Evolutionary conservation across 805 yeast species (phyloP).

Genomic region (Cyberlindnera maclurae): DNA sequence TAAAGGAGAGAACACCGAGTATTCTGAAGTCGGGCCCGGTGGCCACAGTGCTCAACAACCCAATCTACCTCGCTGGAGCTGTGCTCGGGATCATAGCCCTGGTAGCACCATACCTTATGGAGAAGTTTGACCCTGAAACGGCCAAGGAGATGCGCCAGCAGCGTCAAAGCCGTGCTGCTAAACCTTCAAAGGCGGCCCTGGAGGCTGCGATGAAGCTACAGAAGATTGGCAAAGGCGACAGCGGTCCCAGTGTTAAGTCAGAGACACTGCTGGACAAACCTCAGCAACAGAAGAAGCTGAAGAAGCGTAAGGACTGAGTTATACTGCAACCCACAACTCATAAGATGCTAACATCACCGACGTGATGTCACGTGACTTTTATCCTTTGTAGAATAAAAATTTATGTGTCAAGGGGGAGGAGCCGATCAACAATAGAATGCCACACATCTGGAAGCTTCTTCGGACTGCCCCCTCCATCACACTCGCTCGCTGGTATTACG

Average conservation of each 20-base stretch:
- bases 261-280: background rate
- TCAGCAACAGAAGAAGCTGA: background rate
- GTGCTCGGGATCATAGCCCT: slow-evolving; percentile 22
- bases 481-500: too few relatives aligned
- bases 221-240: background rate
- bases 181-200: slow-evolving; percentile 4
- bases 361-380: too few relatives aligned
- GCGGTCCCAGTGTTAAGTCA: background rate
- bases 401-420: too few relatives aligned
- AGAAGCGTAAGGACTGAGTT: slow-evolving; percentile 2
- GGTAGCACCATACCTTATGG: slow-evolving; percentile 30
- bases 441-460: too few relatives aligned
- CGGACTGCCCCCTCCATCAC: too few relatives aligned
- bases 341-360: too few relatives aligned
- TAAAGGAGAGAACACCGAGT: slow-evolving; percentile 27
- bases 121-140: slow-evolving; percentile 35
- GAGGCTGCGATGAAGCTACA: slow-evolving; percentile 4
- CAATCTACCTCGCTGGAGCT: slow-evolving; percentile 30
- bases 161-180: slow-evolving; percentile 5
- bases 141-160: slow-evolving; percentile 29
- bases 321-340: background rate
- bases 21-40: slow-evolving; percentile 30
- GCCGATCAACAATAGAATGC: too few relatives aligned
- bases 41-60: slow-evolving; percentile 30
- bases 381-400: too few relatives aligned